Percentiles rank a stretch among this genome's conserved stretches.
Conservation (phyloP, 192 early-diverging fungal species). For the Phlyctochytrium planicorne region DNA sequence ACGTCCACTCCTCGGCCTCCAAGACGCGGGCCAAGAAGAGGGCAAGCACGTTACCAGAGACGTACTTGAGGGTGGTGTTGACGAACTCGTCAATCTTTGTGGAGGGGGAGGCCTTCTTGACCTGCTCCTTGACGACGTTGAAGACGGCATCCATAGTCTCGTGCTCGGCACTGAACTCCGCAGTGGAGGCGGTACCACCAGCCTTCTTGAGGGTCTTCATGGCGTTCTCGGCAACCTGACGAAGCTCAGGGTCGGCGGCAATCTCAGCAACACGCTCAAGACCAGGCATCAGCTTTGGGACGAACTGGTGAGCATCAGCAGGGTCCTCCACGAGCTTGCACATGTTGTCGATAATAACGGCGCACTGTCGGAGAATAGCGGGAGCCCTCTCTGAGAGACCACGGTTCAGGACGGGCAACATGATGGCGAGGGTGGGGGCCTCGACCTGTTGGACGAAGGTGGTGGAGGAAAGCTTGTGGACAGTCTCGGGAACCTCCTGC, state of each 20-base stretch:
- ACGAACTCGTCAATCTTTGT: constrained; percentile 42
- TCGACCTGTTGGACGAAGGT: constrained; percentile 75
- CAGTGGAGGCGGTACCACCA: constrained; percentile 55
- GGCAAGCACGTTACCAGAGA: constrained; percentile 56
- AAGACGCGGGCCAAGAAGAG: constrained; percentile 66
- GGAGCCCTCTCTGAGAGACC: constrained; percentile 67
- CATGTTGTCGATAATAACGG: constrained; percentile 89
- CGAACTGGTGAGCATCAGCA: constrained; percentile 74
- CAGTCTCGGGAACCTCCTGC: constrained; percentile 74
- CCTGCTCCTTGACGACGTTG: constrained; percentile 37
- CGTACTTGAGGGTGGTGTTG: constrained; percentile 53
- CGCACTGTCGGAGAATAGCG: constrained; percentile 70
- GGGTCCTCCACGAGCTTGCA: constrained; percentile 85
- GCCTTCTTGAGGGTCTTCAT: constrained; percentile 67
- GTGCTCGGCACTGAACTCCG: constrained; percentile 40
- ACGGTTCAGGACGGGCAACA: constrained; percentile 74
- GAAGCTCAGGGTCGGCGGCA: constrained; percentile 75
- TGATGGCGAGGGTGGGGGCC: constrained; percentile 75
- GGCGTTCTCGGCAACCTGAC: constrained; percentile 66
- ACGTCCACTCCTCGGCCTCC: constrained; percentile 66
- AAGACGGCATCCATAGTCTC: constrained; percentile 35
- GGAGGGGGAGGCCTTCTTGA: constrained; percentile 36
- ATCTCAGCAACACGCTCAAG: constrained; percentile 75
- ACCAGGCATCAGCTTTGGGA: constrained; percentile 74
- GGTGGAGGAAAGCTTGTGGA: constrained; percentile 75